phyloP scores from a whole-genome alignment of 169 alveolate genomes.

The Plasmodium malariae region DNA sequence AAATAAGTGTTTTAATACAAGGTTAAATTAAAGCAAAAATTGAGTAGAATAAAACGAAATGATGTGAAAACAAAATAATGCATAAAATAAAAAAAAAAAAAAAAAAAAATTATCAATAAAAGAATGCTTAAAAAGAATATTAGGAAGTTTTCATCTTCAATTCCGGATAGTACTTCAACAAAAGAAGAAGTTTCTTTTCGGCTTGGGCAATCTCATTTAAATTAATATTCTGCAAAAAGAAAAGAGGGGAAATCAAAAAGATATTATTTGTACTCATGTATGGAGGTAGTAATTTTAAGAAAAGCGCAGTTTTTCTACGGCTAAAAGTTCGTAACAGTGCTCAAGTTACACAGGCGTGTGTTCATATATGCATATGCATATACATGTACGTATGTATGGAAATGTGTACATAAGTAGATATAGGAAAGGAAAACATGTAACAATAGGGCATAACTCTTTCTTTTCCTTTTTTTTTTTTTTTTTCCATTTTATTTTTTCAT shows the following conservation, averaged over 20 bases:
- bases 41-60: too few species aligned
- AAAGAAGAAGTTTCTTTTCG: conserved; percentile 48
- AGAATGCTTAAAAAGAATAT: too few species aligned
- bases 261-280: background rate
- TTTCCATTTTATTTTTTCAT: too few species aligned
- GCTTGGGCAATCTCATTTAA: conserved; percentile 49
- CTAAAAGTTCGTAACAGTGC: too few species aligned
- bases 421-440: too few species aligned
- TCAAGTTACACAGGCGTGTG: background rate
- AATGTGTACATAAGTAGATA: background rate
- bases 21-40: background rate
- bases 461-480: background rate
- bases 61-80: too few species aligned
- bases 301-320: too few species aligned
- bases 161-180: conserved; percentile 34
- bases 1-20: background rate
- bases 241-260: background rate
- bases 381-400: background rate
- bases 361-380: too few species aligned
- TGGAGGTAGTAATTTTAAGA: too few species aligned
- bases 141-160: background rate
- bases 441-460: background rate
- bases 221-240: conserved; percentile 16
- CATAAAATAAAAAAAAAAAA: too few species aligned
- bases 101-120: too few species aligned